phyloP scores from a whole-genome alignment of 1,284 basidiomycete genomes.

The Psilocybe mexicana region DNA sequence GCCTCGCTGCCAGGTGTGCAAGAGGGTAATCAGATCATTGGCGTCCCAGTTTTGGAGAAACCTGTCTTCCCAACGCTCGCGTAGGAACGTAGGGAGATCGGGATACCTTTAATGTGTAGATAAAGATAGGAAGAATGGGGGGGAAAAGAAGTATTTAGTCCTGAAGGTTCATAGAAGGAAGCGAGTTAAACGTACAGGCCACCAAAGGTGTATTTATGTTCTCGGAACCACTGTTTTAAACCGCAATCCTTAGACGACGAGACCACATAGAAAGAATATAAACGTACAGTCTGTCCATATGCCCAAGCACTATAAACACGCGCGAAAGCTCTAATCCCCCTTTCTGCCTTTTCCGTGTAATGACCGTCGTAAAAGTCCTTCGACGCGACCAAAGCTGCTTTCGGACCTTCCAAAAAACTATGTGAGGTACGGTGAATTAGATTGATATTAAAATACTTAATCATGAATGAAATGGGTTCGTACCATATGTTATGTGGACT shows the following conservation, averaged over 20 bases:
- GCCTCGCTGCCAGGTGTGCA: conserved; percentile 59
- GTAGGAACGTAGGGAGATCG: conserved; percentile 51
- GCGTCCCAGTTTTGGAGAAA: conserved; percentile 54
- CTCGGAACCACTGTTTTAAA: conserved; percentile 52
- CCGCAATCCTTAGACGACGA: not conserved
- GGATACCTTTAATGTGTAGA: conserved; percentile 36
- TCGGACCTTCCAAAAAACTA: conserved; percentile 64
- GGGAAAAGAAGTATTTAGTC: no score
- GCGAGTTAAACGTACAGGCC: conserved; percentile 36
- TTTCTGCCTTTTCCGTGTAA: conserved; percentile 49
- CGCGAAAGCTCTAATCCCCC: conserved; percentile 56
- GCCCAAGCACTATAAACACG: conserved; percentile 63
- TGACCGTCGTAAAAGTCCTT: conserved; percentile 60
- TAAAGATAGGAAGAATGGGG: no score
- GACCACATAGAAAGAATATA: not conserved
- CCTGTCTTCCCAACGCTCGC: conserved; percentile 51
- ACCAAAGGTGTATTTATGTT: conserved; percentile 45
- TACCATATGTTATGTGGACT: conserved; percentile 63
- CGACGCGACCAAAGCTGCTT: conserved; percentile 54
- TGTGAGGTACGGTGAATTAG: not conserved
- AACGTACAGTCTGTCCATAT: conserved; percentile 51
- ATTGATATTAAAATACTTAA: no score
- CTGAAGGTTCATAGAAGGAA: not conserved
- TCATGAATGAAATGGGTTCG: not conserved
- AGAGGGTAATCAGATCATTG: conserved; percentile 52